These are phyloP conservation scores for Thelonectria olida DNA, from an alignment of 2,329 filamentous ascomycete genomes.

Conservation along the genomic window DNA sequence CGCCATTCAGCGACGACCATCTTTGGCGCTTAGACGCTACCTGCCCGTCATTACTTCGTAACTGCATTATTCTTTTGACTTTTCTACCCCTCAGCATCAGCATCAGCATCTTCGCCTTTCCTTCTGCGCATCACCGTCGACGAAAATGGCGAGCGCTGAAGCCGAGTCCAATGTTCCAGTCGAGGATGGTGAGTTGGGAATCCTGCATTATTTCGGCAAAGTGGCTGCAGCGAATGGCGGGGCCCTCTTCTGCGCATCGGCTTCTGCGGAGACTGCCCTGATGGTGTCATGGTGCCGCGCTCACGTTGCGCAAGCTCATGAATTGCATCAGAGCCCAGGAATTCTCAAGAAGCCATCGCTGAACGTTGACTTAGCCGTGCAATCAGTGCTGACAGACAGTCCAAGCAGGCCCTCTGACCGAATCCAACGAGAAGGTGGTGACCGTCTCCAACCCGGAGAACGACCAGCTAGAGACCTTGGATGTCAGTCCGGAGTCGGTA, in stretches of 20 bases:
- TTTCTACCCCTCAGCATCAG: slow-evolving; percentile 21
- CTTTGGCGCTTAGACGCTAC: slow-evolving; percentile 12
- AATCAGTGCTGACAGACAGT: slow-evolving; percentile 17
- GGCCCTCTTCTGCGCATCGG: slow-evolving; percentile 4
- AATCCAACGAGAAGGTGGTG: slow-evolving; percentile 35
- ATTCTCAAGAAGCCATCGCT: neutral
- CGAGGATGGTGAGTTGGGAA: slow-evolving; percentile 30
- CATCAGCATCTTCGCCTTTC: neutral
- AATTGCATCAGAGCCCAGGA: neutral
- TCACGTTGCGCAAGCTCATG: neutral
- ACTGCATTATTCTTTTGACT: slow-evolving; percentile 9
- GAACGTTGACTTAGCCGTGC: neutral
- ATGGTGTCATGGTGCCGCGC: slow-evolving; percentile 1
- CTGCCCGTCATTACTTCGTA: neutral
- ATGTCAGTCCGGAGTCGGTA: slow-evolving; percentile 16
- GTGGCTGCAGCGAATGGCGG: neutral
- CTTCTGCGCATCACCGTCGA: slow-evolving; percentile 13
- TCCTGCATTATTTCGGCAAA: neutral
- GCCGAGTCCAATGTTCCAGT: slow-evolving; percentile 13
- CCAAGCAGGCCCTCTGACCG: slow-evolving; percentile 12
- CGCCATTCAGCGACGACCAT: too few species aligned
- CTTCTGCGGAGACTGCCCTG: slow-evolving; percentile 8
- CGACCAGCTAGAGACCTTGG: slow-evolving; percentile 17
- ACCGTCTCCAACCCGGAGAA: slow-evolving; percentile 30
- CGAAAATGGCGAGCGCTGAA: slow-evolving; percentile 28